Evolutionary conservation across 192 early-diverging fungal genomes (phyloP).

Genomic region (Mortierella claussenii): DNA sequence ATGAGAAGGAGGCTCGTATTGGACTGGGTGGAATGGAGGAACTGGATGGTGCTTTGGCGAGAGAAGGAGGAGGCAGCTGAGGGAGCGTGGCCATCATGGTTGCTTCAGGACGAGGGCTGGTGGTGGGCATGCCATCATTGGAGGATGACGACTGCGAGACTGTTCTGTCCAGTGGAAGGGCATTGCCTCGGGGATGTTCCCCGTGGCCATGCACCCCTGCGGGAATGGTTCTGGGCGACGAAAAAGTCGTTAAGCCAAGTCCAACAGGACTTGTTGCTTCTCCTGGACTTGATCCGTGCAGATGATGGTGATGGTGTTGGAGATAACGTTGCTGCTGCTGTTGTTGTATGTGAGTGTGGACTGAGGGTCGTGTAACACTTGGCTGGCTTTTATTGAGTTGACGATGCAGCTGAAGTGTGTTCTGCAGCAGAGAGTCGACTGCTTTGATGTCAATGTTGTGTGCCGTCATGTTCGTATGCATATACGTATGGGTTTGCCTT

Average conservation of each 20-base stretch:
- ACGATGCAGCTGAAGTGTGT: slow-evolving; percentile 25
- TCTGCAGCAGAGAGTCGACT: slow-evolving; percentile 10
- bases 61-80: too few relatives aligned
- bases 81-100: too few relatives aligned
- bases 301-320: neutral
- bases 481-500: too few relatives aligned
- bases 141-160: too few relatives aligned
- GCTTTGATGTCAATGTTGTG: slow-evolving; percentile 8
- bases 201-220: too few relatives aligned
- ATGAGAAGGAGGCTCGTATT: slow-evolving; percentile 14
- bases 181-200: too few relatives aligned
- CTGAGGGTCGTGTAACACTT: slow-evolving; percentile 1
- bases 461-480: too few relatives aligned
- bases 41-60: too few relatives aligned
- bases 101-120: too few relatives aligned
- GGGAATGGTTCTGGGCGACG: neutral
- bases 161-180: too few relatives aligned
- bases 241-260: neutral
- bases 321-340: neutral
- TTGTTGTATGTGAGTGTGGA: neutral
- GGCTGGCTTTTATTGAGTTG: slow-evolving; percentile 21
- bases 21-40: slow-evolving; percentile 19
- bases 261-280: slow-evolving; percentile 1
- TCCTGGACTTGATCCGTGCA: neutral
- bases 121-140: too few relatives aligned